Evolutionary conservation across 1,284 basidiomycete species (phyloP).

Genomic region (Bjerkandera adusta): DNA sequence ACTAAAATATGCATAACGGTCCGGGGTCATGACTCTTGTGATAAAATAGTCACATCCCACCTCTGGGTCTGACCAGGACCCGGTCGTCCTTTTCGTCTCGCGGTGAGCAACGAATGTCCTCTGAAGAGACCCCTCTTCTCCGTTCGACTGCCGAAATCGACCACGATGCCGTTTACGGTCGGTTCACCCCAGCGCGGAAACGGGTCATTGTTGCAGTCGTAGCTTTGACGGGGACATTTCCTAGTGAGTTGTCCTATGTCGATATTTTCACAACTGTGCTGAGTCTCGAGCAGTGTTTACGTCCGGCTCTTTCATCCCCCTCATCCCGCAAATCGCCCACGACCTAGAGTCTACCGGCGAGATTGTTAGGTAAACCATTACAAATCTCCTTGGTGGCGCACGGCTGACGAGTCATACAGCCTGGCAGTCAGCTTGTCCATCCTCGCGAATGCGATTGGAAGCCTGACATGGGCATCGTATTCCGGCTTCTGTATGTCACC

Average conservation of each 20-base stretch:
- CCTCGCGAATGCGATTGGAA: conserved; percentile 38
- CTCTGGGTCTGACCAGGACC: no score
- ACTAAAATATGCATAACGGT: no score
- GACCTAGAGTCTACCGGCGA: conserved; percentile 54
- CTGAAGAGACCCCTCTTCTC: conserved; percentile 10
- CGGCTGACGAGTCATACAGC: conserved; percentile 23
- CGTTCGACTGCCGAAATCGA: not conserved
- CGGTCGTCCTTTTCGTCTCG: no score
- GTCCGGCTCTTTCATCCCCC: conserved; percentile 62
- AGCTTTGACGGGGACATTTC: conserved; percentile 47
- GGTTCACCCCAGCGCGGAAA: conserved; percentile 47
- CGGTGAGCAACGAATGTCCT: not conserved
- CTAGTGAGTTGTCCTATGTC: conserved; percentile 43
- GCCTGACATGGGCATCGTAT: conserved; percentile 51
- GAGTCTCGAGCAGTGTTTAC: conserved; percentile 50
- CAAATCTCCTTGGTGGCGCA: not conserved
- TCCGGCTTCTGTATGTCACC: conserved; percentile 45
- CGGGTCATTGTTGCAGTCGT: conserved; percentile 47
- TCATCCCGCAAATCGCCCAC: conserved; percentile 59
- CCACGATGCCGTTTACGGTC: conserved; percentile 43
- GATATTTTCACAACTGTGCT: conserved; percentile 8
- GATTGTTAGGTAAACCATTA: conserved; percentile 46
- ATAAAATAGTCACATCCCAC: no score
- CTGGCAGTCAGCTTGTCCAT: conserved; percentile 45
- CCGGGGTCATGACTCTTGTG: no score